Conservation (phyloP, 225 moss, liverwort and hornwort species). For the Pleurozium schreberi region DNA sequence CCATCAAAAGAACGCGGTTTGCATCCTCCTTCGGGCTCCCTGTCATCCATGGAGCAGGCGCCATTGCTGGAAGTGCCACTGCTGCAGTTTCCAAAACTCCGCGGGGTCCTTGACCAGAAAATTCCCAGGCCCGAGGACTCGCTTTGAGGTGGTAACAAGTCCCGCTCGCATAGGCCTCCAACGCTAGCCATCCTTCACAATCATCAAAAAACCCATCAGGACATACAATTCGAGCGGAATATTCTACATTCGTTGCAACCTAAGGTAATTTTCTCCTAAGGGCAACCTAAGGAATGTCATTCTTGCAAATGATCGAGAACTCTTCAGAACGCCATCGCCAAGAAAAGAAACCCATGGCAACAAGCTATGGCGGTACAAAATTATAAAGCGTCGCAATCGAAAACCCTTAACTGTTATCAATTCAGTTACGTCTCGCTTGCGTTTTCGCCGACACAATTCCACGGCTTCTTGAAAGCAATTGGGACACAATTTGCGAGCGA, state of each 20-base stretch:
- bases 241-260: not conserved
- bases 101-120: slow-evolving; percentile 25
- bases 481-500: too few species aligned
- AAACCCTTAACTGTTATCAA: not conserved
- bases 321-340: not conserved
- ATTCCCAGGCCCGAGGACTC: slow-evolving; percentile 36
- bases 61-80: slow-evolving; percentile 14
- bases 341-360: not conserved
- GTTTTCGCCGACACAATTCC: not conserved
- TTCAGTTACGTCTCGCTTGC: not conserved
- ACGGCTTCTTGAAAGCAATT: not conserved
- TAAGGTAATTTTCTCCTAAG: not conserved
- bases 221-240: not conserved
- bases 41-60: slow-evolving; percentile 35
- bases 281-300: not conserved
- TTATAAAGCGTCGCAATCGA: not conserved
- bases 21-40: slow-evolving; percentile 42
- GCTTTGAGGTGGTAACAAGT: slow-evolving; percentile 37
- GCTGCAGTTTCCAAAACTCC: slow-evolving; percentile 8
- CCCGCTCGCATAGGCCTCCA: slow-evolving; percentile 46
- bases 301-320: not conserved
- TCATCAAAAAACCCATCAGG: not conserved
- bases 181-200: slow-evolving; percentile 46
- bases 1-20: slow-evolving; percentile 20
- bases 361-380: not conserved